phyloP scores from a whole-genome alignment of 352 stramenopile species.

The Globisporangium uncinulatum region DNA sequence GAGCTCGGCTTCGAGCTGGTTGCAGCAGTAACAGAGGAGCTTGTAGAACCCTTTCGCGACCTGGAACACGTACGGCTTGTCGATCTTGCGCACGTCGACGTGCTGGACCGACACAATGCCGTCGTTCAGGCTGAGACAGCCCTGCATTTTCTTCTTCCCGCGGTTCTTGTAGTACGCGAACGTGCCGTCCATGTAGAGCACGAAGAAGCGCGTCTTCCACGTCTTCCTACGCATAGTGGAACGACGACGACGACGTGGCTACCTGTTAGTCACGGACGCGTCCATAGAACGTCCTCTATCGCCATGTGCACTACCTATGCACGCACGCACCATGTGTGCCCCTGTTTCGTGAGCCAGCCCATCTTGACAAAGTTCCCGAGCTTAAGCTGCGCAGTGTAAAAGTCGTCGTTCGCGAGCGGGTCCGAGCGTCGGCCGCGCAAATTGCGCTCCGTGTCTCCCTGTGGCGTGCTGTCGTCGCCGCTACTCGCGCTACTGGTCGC shows the following conservation, averaged over 20 bases:
- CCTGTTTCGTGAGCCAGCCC: constrained; percentile 82
- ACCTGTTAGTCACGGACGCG: too few species aligned
- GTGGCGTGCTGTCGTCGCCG: background rate
- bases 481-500: constrained; percentile 1
- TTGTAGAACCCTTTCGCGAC: constrained; percentile 83
- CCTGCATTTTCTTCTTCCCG: constrained; percentile 70
- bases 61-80: constrained; percentile 76
- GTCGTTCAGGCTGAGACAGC: constrained; percentile 78
- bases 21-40: constrained; percentile 76
- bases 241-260: too few species aligned
- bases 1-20: constrained; percentile 69
- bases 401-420: constrained; percentile 57
- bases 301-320: background rate
- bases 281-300: too few species aligned
- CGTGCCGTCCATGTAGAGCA: constrained; percentile 75
- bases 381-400: constrained; percentile 60
- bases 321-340: constrained; percentile 60
- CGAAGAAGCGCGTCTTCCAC: constrained; percentile 85
- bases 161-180: constrained; percentile 84
- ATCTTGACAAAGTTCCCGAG: constrained; percentile 75
- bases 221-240: constrained; percentile 42
- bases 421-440: constrained; percentile 48
- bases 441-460: constrained; percentile 6
- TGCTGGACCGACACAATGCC: constrained; percentile 79
- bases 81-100: constrained; percentile 57